Conservation (phyloP, 495 filamentous ascomycete species). For the Neurospora sp. region DNA sequence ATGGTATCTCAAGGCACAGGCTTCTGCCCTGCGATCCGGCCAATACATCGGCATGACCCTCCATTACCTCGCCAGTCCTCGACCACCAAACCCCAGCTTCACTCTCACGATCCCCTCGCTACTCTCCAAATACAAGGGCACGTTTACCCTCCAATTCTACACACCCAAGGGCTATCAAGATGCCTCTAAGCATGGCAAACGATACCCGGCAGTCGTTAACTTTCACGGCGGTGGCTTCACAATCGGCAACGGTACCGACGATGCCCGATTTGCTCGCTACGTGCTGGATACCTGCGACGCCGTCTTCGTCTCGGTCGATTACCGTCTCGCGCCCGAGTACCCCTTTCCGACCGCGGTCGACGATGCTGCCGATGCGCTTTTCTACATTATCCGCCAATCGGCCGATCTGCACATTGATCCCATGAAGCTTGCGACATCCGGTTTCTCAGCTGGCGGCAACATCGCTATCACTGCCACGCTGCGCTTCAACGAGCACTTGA, state of each 20-base stretch:
- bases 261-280: conserved; percentile 56
- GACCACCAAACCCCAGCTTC: conserved; percentile 59
- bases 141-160: conserved; percentile 71
- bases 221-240: conserved; percentile 77
- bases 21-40: conserved; percentile 65
- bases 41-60: conserved; percentile 72
- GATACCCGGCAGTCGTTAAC: conserved; percentile 56
- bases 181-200: conserved; percentile 43
- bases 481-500: conserved; percentile 40
- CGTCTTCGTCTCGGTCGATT: conserved; percentile 59
- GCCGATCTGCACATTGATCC: conserved; percentile 36
- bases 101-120: conserved; percentile 51
- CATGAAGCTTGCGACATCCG: conserved; percentile 54
- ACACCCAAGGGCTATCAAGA: conserved; percentile 53
- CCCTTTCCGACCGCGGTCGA: conserved; percentile 71
- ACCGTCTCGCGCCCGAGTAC: conserved; percentile 67
- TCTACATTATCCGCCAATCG: conserved; percentile 54
- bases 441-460: conserved; percentile 86
- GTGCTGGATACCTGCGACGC: conserved; percentile 44
- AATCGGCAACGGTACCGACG: conserved; percentile 59
- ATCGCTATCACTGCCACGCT: conserved; percentile 73
- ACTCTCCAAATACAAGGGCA: conserved; percentile 41
- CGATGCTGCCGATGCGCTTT: conserved; percentile 60
- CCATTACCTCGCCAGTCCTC: conserved; percentile 57
- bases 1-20: conserved; percentile 62